Evolutionary conservation across 164 flowering plant genomes (phyloP).

Genomic region (Saururus chinensis): DNA sequence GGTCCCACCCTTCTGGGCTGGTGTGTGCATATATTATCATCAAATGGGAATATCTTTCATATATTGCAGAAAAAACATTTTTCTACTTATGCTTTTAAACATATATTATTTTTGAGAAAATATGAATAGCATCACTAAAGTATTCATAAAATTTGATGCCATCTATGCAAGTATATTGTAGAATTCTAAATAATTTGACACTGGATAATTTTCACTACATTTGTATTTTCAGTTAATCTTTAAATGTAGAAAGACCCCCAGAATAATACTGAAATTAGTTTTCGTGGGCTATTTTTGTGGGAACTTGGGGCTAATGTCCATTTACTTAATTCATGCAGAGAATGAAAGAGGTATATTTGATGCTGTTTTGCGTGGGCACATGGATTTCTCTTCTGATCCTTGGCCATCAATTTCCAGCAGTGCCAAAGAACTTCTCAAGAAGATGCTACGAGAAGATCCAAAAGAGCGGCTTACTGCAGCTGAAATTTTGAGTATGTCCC

Average conservation of each 20-base stretch:
- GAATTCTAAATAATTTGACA: too few species aligned
- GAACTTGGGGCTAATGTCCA: not conserved
- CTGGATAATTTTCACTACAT: too few species aligned
- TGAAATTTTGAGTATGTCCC: constrained; percentile 65
- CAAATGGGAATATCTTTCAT: not conserved
- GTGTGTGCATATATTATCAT: constrained; percentile 18
- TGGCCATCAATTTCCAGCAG: constrained; percentile 91
- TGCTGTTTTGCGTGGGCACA: constrained; percentile 65
- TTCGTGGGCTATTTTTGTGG: not conserved
- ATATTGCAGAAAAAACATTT: not conserved
- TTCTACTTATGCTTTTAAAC: not conserved
- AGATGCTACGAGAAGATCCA: constrained; percentile 72
- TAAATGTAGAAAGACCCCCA: too few species aligned
- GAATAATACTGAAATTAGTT: too few species aligned
- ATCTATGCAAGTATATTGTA: too few species aligned
- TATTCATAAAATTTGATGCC: too few species aligned
- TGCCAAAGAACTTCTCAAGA: constrained; percentile 91
- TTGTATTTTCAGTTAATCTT: too few species aligned
- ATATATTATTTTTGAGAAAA: too few species aligned
- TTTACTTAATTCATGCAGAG: constrained; percentile 34
- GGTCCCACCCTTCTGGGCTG: constrained; percentile 94
- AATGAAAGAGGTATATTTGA: constrained; percentile 79
- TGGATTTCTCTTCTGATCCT: constrained; percentile 84
- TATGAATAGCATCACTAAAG: too few species aligned
- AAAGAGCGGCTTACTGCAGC: constrained; percentile 64